Evolutionary conservation across 805 yeast species (phyloP).

Genomic region (Pichia exigua): DNA sequence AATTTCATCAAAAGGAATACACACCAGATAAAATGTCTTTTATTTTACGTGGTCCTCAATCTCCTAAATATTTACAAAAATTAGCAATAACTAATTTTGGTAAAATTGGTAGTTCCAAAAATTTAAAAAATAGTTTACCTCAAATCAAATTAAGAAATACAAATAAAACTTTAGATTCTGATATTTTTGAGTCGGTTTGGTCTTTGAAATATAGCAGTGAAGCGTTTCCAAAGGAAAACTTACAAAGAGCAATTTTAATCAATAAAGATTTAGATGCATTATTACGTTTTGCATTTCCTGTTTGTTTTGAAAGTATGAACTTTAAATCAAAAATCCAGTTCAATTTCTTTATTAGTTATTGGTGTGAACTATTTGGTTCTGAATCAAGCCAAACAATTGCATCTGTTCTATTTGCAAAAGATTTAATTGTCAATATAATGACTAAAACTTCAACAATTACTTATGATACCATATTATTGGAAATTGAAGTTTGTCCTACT

Average conservation of each 20-base stretch:
- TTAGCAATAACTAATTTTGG: conserved; percentile 39
- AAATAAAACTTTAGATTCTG: background rate
- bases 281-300: conserved; percentile 38
- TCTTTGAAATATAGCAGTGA: conserved; percentile 13
- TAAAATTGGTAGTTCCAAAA: conserved; percentile 19
- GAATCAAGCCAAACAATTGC: conserved; percentile 48
- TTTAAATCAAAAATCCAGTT: conserved; percentile 18
- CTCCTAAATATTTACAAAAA: conserved; percentile 49
- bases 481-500: conserved; percentile 45
- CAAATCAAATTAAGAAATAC: background rate
- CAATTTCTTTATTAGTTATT: conserved; percentile 30
- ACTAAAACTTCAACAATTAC: conserved; percentile 30
- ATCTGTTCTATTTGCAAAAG: conserved; percentile 29
- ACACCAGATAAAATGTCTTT: conserved; percentile 43
- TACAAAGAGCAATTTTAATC: conserved; percentile 31
- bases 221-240: conserved; percentile 18
- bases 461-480: conserved; percentile 23
- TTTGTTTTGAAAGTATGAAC: conserved; percentile 4
- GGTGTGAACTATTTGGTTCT: conserved; percentile 59
- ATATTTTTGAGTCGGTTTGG: conserved; percentile 17
- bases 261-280: conserved; percentile 26
- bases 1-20: conserved; percentile 37
- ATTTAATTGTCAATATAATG: conserved; percentile 30
- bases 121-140: background rate
- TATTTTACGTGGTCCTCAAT: conserved; percentile 60